Conservation (phyloP, 1,284 basidiomycete species). For the Leccinum variabile region DNA sequence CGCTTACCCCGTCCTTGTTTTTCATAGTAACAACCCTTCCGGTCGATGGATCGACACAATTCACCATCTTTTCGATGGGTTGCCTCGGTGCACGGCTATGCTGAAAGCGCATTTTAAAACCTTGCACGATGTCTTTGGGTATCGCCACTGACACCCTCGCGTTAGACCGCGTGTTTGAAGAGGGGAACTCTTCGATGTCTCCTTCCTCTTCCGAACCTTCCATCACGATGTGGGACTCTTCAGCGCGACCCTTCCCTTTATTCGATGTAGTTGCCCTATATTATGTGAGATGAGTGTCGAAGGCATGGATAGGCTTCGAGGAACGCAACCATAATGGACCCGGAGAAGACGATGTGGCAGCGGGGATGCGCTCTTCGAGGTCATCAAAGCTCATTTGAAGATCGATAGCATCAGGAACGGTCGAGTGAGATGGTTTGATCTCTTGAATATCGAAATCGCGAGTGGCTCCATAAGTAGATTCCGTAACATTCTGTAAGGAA, state of each 20-base stretch:
- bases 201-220: slow-evolving; percentile 29
- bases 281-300: slow-evolving; percentile 24
- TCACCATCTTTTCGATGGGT: background rate
- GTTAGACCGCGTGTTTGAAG: too few species aligned
- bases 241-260: slow-evolving; percentile 30
- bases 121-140: too few species aligned
- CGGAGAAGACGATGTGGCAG: slow-evolving; percentile 21
- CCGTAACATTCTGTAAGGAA: slow-evolving; percentile 7
- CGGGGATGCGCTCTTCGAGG: slow-evolving; percentile 19
- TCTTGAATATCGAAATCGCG: slow-evolving; percentile 29
- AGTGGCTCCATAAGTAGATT: background rate
- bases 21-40: slow-evolving; percentile 21
- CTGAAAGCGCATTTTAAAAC: too few species aligned
- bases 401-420: slow-evolving; percentile 21
- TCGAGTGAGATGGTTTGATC: slow-evolving; percentile 3
- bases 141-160: too few species aligned
- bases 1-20: slow-evolving; percentile 27
- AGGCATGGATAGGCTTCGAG: slow-evolving; percentile 14
- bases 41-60: slow-evolving; percentile 14
- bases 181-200: slow-evolving; percentile 11
- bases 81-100: too few species aligned
- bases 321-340: slow-evolving; percentile 19
- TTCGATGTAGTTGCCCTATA: background rate
- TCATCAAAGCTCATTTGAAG: slow-evolving; percentile 23
- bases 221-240: slow-evolving; percentile 4